Evolutionary conservation across 768 basidiomycete species (phyloP), one percentile per base, ranked within the genome.

Genomic region (Tylopilus rubrobrunneus): DNA sequence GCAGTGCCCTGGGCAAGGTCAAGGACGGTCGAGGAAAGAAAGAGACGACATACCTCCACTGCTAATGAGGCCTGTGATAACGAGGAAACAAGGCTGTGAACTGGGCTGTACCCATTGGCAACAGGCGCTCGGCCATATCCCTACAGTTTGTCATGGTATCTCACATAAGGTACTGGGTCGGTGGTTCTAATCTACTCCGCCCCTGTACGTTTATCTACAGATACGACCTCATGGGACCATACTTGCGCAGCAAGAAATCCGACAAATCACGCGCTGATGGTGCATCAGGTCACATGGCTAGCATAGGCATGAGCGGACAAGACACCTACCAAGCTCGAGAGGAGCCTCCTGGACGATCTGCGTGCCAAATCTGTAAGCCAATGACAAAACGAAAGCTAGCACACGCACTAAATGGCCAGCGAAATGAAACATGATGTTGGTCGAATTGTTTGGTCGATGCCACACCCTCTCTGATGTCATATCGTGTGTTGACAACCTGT

Each of bases 281-380:
- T 21, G 1, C n/a, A 15, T 60, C 52, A 52, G 21, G 5, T 25
- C 19, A 23, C 40, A 17, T 7, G 19, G 37, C 39, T 5, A 33
- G 10, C 3, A 29, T 29, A 8, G 8, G 7, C 29, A n/a, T 1
- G 36, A 37, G 12, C 25, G 10, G 7, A 15, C 21, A 14, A 4
- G 11, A 36, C 8, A 57, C 64, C 7, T n/a, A 69, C 68, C 69
- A 9, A 71, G 63, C 29, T 69, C 67, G 21, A 52, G 21, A 6
- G 68, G 69, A 1, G 65, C 62, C 42, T 69, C 69, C 11, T 69
- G 68, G 2, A 58, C 58, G 25, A 69, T 60, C 68, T 71, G 31
- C 46, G 28, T 8, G 4, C 39, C 48, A 43, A 31, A 40, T 9
- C 14, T 21, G n/a, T 49, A 15, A 53, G 34, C 12, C 34, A 29